Percentiles rank a stretch among this genome's conserved stretches.
Evolutionary conservation across 1,284 basidiomycete species (phyloP).

Genomic region (Heterobasidion occidentale): DNA sequence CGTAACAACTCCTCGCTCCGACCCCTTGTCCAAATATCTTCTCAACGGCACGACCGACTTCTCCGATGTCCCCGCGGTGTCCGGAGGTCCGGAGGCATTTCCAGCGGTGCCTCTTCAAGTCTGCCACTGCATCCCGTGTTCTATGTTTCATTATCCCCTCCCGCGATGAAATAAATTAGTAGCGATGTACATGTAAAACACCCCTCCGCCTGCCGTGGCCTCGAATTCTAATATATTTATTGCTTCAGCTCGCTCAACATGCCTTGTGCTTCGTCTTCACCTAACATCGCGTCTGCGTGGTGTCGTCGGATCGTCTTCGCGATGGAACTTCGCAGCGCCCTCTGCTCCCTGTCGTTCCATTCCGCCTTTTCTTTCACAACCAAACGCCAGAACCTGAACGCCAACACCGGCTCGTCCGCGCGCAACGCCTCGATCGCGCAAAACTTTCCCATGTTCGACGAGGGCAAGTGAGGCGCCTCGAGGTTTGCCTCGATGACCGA

Average conservation of each 20-base stretch:
- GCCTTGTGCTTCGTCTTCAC: neutral
- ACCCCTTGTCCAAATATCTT: neutral
- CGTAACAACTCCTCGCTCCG: neutral
- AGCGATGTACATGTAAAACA: too few relatives aligned
- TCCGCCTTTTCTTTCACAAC: constrained; percentile 38
- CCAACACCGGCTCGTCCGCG: constrained; percentile 38
- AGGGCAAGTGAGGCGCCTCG: constrained; percentile 26
- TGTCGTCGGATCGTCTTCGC: constrained; percentile 19
- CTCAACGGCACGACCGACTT: too few relatives aligned
- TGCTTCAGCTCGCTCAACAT: constrained; percentile 5
- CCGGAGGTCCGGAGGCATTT: too few relatives aligned
- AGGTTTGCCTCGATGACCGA: constrained; percentile 32
- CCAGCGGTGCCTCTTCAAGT: too few relatives aligned
- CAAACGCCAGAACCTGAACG: constrained; percentile 51
- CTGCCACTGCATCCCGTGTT: too few relatives aligned
- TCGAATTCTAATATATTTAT: neutral
- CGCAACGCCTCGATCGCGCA: constrained; percentile 44
- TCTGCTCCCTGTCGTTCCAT: constrained; percentile 41
- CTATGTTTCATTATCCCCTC: too few relatives aligned
- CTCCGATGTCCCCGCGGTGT: too few relatives aligned
- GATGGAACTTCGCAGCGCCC: constrained; percentile 31
- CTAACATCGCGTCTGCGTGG: too few relatives aligned
- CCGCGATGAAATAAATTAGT: too few relatives aligned
- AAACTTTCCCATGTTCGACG: constrained; percentile 39
- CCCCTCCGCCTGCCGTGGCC: too few relatives aligned